Evolutionary conservation across 495 filamentous ascomycete genomes (phyloP).

Genomic region (Xylaria intraflava): DNA sequence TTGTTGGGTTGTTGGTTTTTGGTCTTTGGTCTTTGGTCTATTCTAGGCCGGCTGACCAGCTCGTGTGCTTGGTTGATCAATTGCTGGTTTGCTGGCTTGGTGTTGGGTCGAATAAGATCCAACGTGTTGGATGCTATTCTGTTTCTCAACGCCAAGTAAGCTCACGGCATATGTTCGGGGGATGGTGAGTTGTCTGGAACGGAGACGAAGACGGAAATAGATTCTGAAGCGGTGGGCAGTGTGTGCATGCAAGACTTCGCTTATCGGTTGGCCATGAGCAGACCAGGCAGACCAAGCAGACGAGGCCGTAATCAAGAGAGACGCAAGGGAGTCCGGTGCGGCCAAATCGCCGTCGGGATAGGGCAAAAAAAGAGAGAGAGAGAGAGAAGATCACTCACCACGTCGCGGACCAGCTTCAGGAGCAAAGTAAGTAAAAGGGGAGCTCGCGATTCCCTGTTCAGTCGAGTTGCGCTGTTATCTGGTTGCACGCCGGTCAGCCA

Average conservation of each 20-base stretch:
- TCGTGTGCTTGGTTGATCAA: neutral
- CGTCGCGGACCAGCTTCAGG: neutral
- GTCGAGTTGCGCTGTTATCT: neutral
- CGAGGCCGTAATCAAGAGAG: neutral
- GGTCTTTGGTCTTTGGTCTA: no score
- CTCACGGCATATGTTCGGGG: neutral
- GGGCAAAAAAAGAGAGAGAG: neutral
- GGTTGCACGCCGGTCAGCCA: neutral
- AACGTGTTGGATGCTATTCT: no score
- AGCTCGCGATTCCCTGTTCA: neutral
- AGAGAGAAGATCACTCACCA: neutral
- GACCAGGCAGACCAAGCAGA: neutral
- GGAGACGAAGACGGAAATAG: neutral
- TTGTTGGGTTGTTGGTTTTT: neutral
- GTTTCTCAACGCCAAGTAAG: neutral
- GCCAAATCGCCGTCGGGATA: neutral
- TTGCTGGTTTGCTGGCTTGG: neutral
- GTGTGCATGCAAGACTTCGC: neutral
- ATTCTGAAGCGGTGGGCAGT: neutral
- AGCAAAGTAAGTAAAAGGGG: neutral
- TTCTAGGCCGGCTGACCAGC: no score
- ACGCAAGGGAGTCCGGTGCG: neutral
- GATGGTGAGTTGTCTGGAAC: neutral
- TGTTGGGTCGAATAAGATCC: neutral
- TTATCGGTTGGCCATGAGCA: neutral